Evolutionary conservation across 2,329 filamentous ascomycete genomes (phyloP).

Genomic region (Metarhizium brunneum): DNA sequence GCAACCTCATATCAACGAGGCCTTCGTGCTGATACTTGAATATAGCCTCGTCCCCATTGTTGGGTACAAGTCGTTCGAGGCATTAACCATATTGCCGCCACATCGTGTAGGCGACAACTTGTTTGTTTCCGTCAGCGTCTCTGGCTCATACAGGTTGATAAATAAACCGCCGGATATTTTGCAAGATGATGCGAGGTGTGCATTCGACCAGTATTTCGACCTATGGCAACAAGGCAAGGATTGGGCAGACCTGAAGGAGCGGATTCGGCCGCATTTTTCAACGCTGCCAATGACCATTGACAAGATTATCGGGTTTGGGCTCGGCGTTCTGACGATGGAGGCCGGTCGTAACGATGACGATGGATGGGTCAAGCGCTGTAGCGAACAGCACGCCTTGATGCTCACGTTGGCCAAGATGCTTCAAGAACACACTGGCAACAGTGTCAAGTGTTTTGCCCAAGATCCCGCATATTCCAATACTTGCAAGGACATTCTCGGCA

Average conservation of each 20-base stretch:
- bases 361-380: background rate
- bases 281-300: background rate
- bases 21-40: background rate
- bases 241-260: background rate
- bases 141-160: background rate
- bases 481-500: conserved; percentile 4
- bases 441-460: conserved; percentile 5
- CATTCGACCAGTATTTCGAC: background rate
- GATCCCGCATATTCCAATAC: conserved; percentile 7
- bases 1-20: background rate
- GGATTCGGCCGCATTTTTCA: background rate
- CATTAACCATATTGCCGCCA: background rate
- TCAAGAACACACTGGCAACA: background rate
- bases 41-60: background rate
- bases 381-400: conserved; percentile 5
- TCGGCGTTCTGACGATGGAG: background rate
- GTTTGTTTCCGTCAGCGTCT: background rate
- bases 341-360: background rate
- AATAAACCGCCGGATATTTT: background rate
- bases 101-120: background rate
- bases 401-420: conserved; percentile 1
- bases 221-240: background rate
- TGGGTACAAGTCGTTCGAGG: background rate
- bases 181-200: background rate
- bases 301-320: conserved; percentile 4